Evolutionary conservation across 768 basidiomycete species (phyloP).

Genomic region (Rhizopogon vinicolor): DNA sequence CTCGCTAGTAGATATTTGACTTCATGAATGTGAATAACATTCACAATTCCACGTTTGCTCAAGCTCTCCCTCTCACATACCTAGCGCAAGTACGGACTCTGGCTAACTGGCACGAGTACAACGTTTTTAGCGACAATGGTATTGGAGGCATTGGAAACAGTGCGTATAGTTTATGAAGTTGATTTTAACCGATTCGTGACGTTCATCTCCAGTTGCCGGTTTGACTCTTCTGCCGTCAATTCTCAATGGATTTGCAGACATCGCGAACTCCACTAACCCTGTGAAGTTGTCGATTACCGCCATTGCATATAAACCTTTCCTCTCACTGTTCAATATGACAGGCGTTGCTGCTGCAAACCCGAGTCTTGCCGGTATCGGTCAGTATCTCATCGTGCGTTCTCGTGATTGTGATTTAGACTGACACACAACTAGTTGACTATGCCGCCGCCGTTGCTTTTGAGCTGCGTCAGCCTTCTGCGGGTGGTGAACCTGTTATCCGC

Average conservation of each 20-base stretch:
- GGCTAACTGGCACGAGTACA: constrained; percentile 72
- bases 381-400: not conserved
- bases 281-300: constrained; percentile 56
- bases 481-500: constrained; percentile 48
- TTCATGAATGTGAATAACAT: constrained; percentile 71
- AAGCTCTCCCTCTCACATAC: constrained; percentile 40
- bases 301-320: constrained; percentile 73
- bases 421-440: constrained; percentile 46
- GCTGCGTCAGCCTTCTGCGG: constrained; percentile 43
- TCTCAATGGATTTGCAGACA: constrained; percentile 44
- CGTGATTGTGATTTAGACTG: not conserved
- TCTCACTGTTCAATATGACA: constrained; percentile 77
- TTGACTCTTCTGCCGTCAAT: constrained; percentile 61
- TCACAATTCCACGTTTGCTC: constrained; percentile 54
- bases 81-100: constrained; percentile 54
- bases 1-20: constrained; percentile 49
- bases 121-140: constrained; percentile 52
- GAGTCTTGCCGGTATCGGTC: constrained; percentile 56
- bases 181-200: not conserved
- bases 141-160: constrained; percentile 63
- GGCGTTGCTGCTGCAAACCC: constrained; percentile 46
- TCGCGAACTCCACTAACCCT: constrained; percentile 46
- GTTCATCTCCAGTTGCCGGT: constrained; percentile 49
- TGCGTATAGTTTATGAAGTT: constrained; percentile 18
- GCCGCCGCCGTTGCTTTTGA: constrained; percentile 56